A percentile compares a stretch with the other conserved stretches of the same genome.
phyloP scores from a whole-genome alignment of 768 basidiomycete species.

The Mrakia hoshinonis region DNA sequence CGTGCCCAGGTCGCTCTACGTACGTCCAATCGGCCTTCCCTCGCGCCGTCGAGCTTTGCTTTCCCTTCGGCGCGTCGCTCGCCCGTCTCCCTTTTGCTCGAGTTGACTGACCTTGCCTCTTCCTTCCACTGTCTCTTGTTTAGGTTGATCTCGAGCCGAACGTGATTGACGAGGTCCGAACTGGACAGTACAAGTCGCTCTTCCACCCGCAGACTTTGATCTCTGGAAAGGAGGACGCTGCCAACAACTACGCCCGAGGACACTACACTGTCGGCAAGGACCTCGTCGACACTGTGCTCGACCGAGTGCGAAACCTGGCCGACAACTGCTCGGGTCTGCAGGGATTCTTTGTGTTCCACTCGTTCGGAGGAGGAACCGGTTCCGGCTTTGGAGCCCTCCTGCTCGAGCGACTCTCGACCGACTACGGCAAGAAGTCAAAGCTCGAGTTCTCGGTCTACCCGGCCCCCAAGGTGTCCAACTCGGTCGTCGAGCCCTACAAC shows the following conservation, averaged over 20 bases:
- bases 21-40: constrained; percentile 39
- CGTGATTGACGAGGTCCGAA: constrained; percentile 95
- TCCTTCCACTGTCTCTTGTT: not conserved
- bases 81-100: not conserved
- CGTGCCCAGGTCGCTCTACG: constrained; percentile 93
- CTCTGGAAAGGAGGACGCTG: constrained; percentile 98
- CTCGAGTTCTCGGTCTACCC: constrained; percentile 98
- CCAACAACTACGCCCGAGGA: constrained; percentile 98
- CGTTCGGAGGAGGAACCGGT: constrained; percentile 98
- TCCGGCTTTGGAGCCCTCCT: constrained; percentile 98
- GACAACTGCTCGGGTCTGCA: constrained; percentile 97
- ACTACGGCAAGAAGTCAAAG: constrained; percentile 99
- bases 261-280: constrained; percentile 99
- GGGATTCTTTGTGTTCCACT: constrained; percentile 99
- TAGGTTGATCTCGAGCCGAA: constrained; percentile 64
- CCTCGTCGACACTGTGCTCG: constrained; percentile 91
- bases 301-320: constrained; percentile 89
- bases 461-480: constrained; percentile 84
- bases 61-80: constrained; percentile 4
- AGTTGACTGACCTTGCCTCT: not conserved
- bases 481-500: constrained; percentile 98
- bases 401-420: constrained; percentile 90
- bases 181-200: constrained; percentile 86
- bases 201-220: constrained; percentile 98
- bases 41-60: not conserved